Percentiles rank a stretch among this genome's conserved stretches.
Conservation (phyloP, 192 early-diverging fungal genomes). For the Rhizophagus clarus region DNA sequence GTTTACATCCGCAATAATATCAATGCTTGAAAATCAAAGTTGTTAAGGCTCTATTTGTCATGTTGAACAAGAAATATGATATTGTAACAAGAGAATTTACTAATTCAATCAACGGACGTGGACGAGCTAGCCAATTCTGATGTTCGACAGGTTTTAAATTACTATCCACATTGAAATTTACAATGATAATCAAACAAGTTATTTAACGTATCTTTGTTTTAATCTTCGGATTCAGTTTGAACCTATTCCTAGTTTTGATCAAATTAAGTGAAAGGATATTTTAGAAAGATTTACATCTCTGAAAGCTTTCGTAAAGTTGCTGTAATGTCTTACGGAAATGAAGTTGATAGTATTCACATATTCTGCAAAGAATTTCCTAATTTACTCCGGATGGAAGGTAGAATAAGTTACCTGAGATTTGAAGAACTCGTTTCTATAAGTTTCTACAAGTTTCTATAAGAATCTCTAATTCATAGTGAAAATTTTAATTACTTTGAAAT, state of each 20-base stretch:
- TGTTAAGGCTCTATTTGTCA: slow-evolving; percentile 75
- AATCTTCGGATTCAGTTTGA: too few relatives aligned
- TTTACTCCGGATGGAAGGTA: too few relatives aligned
- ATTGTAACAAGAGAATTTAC: slow-evolving; percentile 80
- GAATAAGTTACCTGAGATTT: too few relatives aligned
- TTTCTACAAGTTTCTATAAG: too few relatives aligned
- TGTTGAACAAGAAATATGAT: slow-evolving; percentile 70
- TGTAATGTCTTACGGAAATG: slow-evolving; percentile 78
- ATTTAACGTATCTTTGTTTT: too few relatives aligned
- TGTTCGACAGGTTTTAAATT: slow-evolving; percentile 96
- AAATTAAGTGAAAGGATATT: slow-evolving; percentile 69
- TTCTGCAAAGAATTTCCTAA: too few relatives aligned
- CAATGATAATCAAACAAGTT: too few relatives aligned
- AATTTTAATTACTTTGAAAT: too few relatives aligned
- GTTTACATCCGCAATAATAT: slow-evolving; percentile 99
- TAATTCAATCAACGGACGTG: slow-evolving; percentile 66
- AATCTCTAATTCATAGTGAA: too few relatives aligned
- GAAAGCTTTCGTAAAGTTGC: slow-evolving; percentile 78
- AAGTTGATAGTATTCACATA: slow-evolving; percentile 77
- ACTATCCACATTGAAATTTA: slow-evolving; percentile 80
- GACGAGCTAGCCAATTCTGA: slow-evolving; percentile 86
- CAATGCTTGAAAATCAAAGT: slow-evolving; percentile 77
- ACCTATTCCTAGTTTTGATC: too few relatives aligned
- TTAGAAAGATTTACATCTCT: not conserved
- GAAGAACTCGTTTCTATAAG: too few relatives aligned